Percentiles rank a stretch among this genome's conserved stretches.
Evolutionary conservation across 192 early-diverging fungal species (phyloP).

Genomic region (Coemansia sp.): DNA sequence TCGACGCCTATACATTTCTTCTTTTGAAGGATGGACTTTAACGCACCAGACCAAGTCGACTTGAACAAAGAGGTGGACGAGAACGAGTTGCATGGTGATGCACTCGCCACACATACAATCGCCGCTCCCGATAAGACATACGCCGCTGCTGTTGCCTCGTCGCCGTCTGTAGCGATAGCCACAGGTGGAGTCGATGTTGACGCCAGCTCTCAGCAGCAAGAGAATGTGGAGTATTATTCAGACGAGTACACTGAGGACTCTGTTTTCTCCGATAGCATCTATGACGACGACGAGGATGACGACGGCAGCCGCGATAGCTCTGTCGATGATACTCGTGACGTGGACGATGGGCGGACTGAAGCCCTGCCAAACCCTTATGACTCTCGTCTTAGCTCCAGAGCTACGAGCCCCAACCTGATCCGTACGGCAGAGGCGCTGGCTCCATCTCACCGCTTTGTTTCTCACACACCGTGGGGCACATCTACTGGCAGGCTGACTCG

Average conservation of each 20-base stretch:
- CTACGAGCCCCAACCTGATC: conserved; percentile 29
- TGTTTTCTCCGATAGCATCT: conserved; percentile 49
- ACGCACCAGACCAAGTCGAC: neutral
- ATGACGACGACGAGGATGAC: conserved; percentile 12
- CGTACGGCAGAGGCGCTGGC: conserved; percentile 33
- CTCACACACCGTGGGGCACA: conserved; percentile 54
- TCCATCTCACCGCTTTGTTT: conserved; percentile 49
- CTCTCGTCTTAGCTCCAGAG: conserved; percentile 35
- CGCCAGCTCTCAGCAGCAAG: neutral
- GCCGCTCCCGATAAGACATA: conserved; percentile 11
- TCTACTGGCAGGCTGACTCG: conserved; percentile 48
- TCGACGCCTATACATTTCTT: neutral
- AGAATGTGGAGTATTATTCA: conserved; percentile 11
- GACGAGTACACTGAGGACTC: conserved; percentile 52
- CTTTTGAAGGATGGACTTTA: neutral
- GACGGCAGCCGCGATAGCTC: conserved; percentile 18
- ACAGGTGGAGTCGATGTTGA: neutral
- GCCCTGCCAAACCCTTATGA: conserved; percentile 3
- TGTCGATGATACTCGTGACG: neutral
- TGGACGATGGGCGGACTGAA: neutral
- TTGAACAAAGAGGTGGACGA: conserved; percentile 9
- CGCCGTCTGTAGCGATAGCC: neutral
- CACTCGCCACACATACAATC: conserved; percentile 3
- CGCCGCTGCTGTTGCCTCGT: conserved; percentile 5
- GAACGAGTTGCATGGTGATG: neutral